phyloP scores from a whole-genome alignment of 495 filamentous ascomycete genomes.

The Xylaria castorea region DNA sequence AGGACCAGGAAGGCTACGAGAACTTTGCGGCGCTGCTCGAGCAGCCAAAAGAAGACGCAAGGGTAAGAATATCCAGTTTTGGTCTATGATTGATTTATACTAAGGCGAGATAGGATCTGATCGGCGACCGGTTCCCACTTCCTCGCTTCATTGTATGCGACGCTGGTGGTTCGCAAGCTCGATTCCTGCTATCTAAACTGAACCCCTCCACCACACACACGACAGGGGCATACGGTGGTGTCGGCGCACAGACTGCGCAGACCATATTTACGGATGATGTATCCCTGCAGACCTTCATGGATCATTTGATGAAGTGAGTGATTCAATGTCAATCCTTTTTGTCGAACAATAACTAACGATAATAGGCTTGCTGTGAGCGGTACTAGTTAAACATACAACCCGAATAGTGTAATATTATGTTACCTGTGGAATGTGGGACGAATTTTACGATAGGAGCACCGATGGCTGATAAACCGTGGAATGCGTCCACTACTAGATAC shows the following conservation, averaged over 20 bases:
- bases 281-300: conserved; percentile 98
- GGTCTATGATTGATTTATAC: neutral
- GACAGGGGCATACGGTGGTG: conserved; percentile 86
- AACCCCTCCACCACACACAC: conserved; percentile 99
- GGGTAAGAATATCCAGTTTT: conserved; percentile 61
- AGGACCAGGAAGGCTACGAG: conserved; percentile 98
- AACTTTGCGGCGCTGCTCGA: conserved; percentile 91
- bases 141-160: conserved; percentile 99
- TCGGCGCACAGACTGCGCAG: conserved; percentile 84
- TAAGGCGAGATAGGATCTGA: conserved; percentile 75
- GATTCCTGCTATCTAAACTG: conserved; percentile 96
- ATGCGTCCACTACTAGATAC: conserved; percentile 10
- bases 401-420: neutral
- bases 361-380: conserved; percentile 60
- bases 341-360: conserved; percentile 29
- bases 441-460: neutral
- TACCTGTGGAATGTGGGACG: conserved; percentile 5
- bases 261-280: conserved; percentile 99
- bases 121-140: conserved; percentile 95
- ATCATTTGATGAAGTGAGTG: conserved; percentile 97
- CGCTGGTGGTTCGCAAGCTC: conserved; percentile 95
- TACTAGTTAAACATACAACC: conserved; percentile 51
- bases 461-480: conserved; percentile 16
- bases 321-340: neutral
- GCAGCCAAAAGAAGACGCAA: conserved; percentile 96